phyloP scores from a whole-genome alignment of 345 rosid genomes.

The Linum lewisii region DNA sequence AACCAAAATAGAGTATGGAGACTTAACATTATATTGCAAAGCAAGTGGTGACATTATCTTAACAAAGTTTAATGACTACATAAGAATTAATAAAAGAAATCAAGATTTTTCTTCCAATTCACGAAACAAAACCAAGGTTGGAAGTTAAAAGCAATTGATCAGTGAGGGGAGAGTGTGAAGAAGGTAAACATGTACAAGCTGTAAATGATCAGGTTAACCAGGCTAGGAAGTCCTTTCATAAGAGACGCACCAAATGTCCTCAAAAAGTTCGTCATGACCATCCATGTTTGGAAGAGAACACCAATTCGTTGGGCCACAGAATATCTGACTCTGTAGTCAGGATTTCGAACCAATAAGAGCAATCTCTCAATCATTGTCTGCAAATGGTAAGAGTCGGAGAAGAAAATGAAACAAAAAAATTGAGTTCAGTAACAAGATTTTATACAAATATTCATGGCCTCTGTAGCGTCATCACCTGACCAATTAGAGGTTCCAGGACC shows the following conservation, averaged over 20 bases:
- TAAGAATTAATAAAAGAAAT: neutral
- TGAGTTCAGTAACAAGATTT: neutral
- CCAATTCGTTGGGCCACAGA: slow-evolving; percentile 55
- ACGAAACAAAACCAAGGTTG: neutral
- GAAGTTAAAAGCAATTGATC: too few relatives aligned
- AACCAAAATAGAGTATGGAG: too few relatives aligned
- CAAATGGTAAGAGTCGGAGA: slow-evolving; percentile 7
- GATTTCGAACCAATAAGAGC: slow-evolving; percentile 57
- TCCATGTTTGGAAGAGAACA: slow-evolving; percentile 93
- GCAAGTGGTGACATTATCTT: too few relatives aligned
- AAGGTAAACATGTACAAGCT: neutral
- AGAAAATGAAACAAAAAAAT: neutral
- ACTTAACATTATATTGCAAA: too few relatives aligned
- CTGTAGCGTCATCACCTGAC: slow-evolving; percentile 45
- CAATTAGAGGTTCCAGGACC: slow-evolving; percentile 58
- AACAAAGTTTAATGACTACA: neutral
- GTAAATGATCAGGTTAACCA: neutral
- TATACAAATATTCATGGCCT: neutral
- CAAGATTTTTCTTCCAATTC: neutral
- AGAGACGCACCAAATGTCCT: slow-evolving; percentile 72
- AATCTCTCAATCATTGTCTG: slow-evolving; percentile 79
- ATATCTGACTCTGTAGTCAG: slow-evolving; percentile 83
- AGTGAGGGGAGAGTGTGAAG: neutral
- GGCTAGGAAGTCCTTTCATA: neutral
- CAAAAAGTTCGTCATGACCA: slow-evolving; percentile 83